Percentiles rank a stretch among this genome's conserved stretches.
phyloP scores from a whole-genome alignment of 2,329 filamentous ascomycete species.

The Diaporthe amygdali region DNA sequence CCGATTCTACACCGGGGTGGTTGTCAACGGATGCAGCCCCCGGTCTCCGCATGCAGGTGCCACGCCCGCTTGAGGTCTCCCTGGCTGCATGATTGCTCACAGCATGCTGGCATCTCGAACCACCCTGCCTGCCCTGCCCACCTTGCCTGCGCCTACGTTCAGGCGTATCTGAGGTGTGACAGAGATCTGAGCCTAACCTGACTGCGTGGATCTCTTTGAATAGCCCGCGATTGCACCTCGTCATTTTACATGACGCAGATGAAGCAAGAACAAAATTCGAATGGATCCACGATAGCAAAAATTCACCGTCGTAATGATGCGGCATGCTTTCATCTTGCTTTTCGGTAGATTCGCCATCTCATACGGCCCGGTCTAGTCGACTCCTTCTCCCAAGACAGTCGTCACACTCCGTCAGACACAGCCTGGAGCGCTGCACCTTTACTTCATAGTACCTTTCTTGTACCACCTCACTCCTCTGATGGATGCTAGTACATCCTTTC shows the following conservation, averaged over 20 bases:
- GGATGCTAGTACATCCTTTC: not conserved
- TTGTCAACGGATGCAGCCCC: slow-evolving; percentile 15
- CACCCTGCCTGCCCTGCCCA: not conserved
- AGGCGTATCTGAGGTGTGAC: slow-evolving; percentile 19
- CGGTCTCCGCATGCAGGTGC: slow-evolving; percentile 21
- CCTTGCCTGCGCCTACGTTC: not conserved
- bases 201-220: slow-evolving; percentile 10
- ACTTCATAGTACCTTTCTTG: slow-evolving; percentile 8
- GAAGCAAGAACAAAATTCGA: not conserved
- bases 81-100: slow-evolving; percentile 14
- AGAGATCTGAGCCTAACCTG: slow-evolving; percentile 24
- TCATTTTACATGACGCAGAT: not conserved
- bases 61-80: slow-evolving; percentile 15
- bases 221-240: slow-evolving; percentile 6
- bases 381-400: not conserved
- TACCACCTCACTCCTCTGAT: not conserved
- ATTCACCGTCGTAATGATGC: slow-evolving; percentile 13
- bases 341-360: not conserved
- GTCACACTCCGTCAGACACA: slow-evolving; percentile 2
- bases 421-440: not conserved
- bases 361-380: slow-evolving; percentile 16
- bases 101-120: slow-evolving; percentile 11
- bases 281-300: slow-evolving; percentile 18
- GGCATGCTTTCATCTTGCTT: slow-evolving; percentile 18
- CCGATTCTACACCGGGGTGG: slow-evolving; percentile 20